Base-by-base conservation (phyloP, 2,329 filamentous ascomycete genomes). In the Diaporthe batatas region DNA sequence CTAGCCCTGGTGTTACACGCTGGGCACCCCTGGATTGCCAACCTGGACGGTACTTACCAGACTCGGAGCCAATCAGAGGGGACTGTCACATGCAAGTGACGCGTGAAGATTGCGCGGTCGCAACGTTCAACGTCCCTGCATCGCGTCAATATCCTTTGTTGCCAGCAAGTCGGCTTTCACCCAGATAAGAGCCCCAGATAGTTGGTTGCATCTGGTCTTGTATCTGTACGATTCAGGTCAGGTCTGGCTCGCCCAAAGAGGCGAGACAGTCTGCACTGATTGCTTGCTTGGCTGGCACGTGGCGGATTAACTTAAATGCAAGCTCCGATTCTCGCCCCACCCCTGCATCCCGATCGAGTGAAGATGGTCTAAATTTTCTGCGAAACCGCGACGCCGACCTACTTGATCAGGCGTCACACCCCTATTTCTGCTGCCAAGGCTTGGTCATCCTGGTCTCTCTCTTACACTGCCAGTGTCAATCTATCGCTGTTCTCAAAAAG, bases 271-370 rank as follows among this genome's bases (percentile, higher is more conserved):
- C 36, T n/a, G 57, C 36, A 14, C 25, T 29, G 57, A 42, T 44
- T 29, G 29, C 29, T 29, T 29, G 57, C 58, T 64, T 64, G 58
- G 58, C 58, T 49, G 39, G 39, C 21, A 18, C 36, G 23, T 44
- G 57, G 42, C 58, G 58, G 58, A 64, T 64, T 64, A 64, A 64
- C 58, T 64, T 64, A 64, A 64, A 64, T 64, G 58, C 58, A 64
- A 64, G 58, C 5, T 47, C 58, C 58, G 58, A n/a, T 44, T 18
- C 14, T 14, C 16, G 58, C 42, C 58, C 58, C 58, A 64, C 58
- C 42, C 39, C 39, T n/a, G 58, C 18, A 18, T 32, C 58, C 39
- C 42, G 58, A 49, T 32, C 18, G 58, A 47, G 42, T 49, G 42
- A 49, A 64, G 58, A 47, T 47, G 58, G 16, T 64, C 58, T 64